Evolutionary conservation across 2,329 filamentous ascomycete genomes (phyloP), one percentile per base, ranked within the genome.

Genomic region (Pleomassaria siparia): DNA sequence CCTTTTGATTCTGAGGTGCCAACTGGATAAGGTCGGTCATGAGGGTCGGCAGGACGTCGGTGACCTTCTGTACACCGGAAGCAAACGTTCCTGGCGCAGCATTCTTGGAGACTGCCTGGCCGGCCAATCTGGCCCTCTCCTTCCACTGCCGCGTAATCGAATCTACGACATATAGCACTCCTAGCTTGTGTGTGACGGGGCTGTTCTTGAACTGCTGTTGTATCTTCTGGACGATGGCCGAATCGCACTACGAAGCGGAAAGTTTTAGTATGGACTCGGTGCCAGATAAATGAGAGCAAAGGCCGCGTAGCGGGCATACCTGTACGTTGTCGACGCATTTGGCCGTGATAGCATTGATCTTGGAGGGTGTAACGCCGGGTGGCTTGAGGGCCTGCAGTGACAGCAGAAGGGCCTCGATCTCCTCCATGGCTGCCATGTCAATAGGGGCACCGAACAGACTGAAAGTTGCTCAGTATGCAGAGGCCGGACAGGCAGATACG

Each of bases 81-180:
- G 91, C 90, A 80, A 87, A 96, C 46, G 91, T 96, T 70, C 94
- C 94, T 76, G 95, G 89, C 58, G 86, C 84, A 58, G 91, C 90
- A 73, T 82, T 85, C 75, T 88, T 88, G 73, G 91, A 83, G 67
- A 87, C 76, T 71, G 73, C 69, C 58, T 97, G 91, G 65, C 88
- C 89, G 60, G 88, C 82, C 67, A 86, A 83, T 76, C 91, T 94
- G 67, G 94, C 92, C 75, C 91, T 88, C 73, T 97, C 92, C 79
- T 96, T 85, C 92, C 94, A 99, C 79, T 95, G 92, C 76, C 94
- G 90, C 73, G 91, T 92, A 83, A 99, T 91, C 80, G 92, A 96
- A 82, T 99, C 94, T 91, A 99, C 89, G 77, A 97, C 91, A 86
- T 99, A 99, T 77, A 99, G 86, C 69, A 96, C 91, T 76, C 94